A percentile compares a stretch with the other conserved stretches of the same genome.
phyloP scores from a whole-genome alignment of 2,329 filamentous ascomycete species.

The Alternaria novae-zelandiae region DNA sequence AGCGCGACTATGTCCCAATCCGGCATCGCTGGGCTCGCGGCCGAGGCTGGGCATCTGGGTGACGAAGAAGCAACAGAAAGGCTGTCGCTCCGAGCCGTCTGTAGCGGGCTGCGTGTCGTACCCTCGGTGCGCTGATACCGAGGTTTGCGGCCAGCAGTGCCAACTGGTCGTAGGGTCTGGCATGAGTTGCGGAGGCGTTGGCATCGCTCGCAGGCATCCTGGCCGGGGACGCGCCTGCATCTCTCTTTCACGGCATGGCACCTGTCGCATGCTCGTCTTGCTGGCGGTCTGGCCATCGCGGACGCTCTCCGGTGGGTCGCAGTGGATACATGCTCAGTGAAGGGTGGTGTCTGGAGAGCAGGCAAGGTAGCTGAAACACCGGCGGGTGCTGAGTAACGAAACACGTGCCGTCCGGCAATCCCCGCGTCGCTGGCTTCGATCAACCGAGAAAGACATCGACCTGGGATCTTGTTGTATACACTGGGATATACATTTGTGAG shows the following conservation, averaged over 20 bases:
- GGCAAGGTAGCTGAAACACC: background rate
- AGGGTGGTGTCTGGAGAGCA: background rate
- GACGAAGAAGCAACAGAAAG: background rate
- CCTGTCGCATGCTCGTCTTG: slow-evolving; percentile 10
- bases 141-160: slow-evolving; percentile 11
- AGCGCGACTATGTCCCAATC: background rate
- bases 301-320: background rate
- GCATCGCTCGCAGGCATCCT: slow-evolving; percentile 12
- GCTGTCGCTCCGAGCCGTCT: background rate
- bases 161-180: slow-evolving; percentile 8
- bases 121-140: slow-evolving; percentile 4
- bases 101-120: background rate
- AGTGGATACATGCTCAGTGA: slow-evolving; percentile 5
- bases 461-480: background rate
- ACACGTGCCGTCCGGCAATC: background rate
- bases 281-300: slow-evolving; percentile 9
- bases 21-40: background rate
- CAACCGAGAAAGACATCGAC: background rate
- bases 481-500: background rate
- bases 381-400: slow-evolving; percentile 4
- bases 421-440: background rate
- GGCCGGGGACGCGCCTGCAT: slow-evolving; percentile 6
- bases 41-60: background rate
- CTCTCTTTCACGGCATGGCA: slow-evolving; percentile 13
- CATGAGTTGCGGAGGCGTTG: slow-evolving; percentile 6